phyloP scores from a whole-genome alignment of 2,329 filamentous ascomycete species.

The Colletotrichum incanum region DNA sequence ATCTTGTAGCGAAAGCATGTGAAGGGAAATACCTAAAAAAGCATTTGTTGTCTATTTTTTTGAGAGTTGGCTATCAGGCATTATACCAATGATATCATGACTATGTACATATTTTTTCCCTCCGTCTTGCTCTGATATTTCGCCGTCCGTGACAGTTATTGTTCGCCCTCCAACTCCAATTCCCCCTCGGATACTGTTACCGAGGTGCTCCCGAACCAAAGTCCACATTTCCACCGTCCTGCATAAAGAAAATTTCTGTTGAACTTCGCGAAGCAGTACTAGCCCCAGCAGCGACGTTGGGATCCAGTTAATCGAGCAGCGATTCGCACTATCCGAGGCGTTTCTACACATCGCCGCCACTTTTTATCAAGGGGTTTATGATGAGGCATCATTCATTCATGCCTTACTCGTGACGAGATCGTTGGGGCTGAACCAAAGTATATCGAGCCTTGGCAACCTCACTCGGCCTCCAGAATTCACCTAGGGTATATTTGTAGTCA shows the following conservation, averaged over 20 bases:
- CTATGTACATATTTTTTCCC: neutral
- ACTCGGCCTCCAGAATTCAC: neutral
- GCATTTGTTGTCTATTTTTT: conserved; percentile 33
- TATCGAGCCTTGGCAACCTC: neutral
- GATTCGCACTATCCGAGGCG: neutral
- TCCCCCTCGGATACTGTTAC: neutral
- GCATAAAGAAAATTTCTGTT: neutral
- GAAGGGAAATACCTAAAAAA: conserved; percentile 26
- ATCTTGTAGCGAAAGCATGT: conserved; percentile 5
- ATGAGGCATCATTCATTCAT: neutral
- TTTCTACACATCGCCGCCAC: neutral
- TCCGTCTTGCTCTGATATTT: neutral
- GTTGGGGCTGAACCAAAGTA: neutral
- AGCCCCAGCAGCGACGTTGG: neutral
- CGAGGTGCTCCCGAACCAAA: neutral
- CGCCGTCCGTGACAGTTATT: neutral
- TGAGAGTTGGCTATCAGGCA: conserved; percentile 39
- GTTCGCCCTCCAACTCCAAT: neutral
- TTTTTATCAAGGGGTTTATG: neutral
- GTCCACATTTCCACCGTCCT: conserved; percentile 7
- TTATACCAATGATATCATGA: conserved; percentile 44
- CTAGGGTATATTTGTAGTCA: neutral
- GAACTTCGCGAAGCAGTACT: neutral
- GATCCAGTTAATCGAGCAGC: neutral
- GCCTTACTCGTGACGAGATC: neutral